These are phyloP conservation scores for Penicillium olsonii DNA, from an alignment of 2,329 filamentous ascomycete genomes.

Conservation along the genomic window DNA sequence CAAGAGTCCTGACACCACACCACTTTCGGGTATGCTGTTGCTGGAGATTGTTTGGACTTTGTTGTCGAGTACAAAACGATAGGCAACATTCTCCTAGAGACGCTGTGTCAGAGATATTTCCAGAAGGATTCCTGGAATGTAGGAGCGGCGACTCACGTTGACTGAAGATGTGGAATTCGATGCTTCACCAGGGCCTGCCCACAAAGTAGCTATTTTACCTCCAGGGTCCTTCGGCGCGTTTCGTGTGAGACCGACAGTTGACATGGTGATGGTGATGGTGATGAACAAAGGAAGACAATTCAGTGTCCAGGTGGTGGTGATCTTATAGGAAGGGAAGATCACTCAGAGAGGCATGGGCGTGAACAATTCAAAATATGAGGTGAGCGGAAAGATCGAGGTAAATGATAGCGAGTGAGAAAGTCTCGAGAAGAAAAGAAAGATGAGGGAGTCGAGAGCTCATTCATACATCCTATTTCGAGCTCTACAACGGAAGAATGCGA, in stretches of 20 bases:
- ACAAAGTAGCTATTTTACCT: conserved; percentile 37
- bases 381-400: not conserved
- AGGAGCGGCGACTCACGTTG: conserved; percentile 33
- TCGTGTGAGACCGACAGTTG: conserved; percentile 14
- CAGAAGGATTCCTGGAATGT: not conserved
- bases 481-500: conserved; percentile 20
- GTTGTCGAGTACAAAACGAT: conserved; percentile 39
- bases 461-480: conserved; percentile 12
- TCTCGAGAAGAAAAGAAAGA: not conserved
- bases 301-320: not conserved
- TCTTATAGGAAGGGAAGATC: not conserved
- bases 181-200: conserved; percentile 35
- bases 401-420: not conserved
- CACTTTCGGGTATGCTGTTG: conserved; percentile 62
- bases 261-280: not conserved
- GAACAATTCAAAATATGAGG: not conserved
- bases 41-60: conserved; percentile 77
- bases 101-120: not conserved
- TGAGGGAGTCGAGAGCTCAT: conserved; percentile 8
- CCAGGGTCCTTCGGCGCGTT: conserved; percentile 25
- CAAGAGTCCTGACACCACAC: conserved; percentile 72
- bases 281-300: not conserved
- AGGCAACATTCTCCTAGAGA: conserved; percentile 33
- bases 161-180: conserved; percentile 35
- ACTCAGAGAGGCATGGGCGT: not conserved